Evolutionary conservation across 192 early-diverging fungal species (phyloP).

Genomic region (Entomortierella lignicola): DNA sequence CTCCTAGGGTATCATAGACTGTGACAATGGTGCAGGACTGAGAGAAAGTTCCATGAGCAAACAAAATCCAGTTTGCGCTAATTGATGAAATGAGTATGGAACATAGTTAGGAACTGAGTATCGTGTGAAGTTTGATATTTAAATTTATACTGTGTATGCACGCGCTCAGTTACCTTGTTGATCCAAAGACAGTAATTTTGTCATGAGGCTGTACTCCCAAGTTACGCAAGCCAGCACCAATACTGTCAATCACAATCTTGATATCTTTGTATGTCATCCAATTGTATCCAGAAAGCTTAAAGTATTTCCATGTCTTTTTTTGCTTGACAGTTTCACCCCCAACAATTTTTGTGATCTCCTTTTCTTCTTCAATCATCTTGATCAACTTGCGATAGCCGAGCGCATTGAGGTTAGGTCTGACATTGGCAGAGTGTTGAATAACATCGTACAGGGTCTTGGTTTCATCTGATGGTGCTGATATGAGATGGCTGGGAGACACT

Average conservation of each 20-base stretch:
- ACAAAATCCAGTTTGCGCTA: constrained; percentile 48
- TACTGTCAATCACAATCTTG: constrained; percentile 52
- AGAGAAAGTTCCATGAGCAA: constrained; percentile 60
- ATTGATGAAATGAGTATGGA: neutral
- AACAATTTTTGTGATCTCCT: constrained; percentile 69
- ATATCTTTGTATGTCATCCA: constrained; percentile 83
- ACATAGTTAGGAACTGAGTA: too few relatives aligned
- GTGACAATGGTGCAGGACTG: constrained; percentile 81
- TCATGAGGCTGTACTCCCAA: constrained; percentile 60
- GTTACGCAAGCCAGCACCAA: constrained; percentile 77
- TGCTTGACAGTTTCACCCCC: constrained; percentile 65
- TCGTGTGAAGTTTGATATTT: too few relatives aligned
- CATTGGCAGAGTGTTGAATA: constrained; percentile 62
- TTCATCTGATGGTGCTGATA: constrained; percentile 28
- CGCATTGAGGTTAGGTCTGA: constrained; percentile 64
- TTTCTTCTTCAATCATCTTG: constrained; percentile 75
- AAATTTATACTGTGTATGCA: too few relatives aligned
- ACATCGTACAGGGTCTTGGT: constrained; percentile 78
- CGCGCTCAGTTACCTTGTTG: constrained; percentile 63
- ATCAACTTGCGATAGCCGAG: constrained; percentile 77
- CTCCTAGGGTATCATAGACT: constrained; percentile 84
- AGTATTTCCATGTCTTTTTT: constrained; percentile 86
- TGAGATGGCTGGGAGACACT: constrained; percentile 33
- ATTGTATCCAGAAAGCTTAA: constrained; percentile 76
- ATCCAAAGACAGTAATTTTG: constrained; percentile 72